These are phyloP conservation scores for Russula brevipes DNA, from an alignment of 768 basidiomycete species.

Conservation along the genomic window DNA sequence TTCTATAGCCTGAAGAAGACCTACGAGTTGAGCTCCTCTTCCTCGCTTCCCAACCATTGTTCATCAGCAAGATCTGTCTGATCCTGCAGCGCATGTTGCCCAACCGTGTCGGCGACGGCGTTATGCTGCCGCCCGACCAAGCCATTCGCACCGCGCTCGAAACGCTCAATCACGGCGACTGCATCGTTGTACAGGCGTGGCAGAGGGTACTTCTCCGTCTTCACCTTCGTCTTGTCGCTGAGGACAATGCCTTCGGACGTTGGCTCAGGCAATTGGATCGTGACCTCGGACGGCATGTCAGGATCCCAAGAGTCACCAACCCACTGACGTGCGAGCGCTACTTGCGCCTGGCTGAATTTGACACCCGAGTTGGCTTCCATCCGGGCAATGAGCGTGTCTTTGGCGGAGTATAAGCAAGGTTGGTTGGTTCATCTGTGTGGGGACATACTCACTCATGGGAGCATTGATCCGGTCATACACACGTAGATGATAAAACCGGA, in stretches of 20 bases:
- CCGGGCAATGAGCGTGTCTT: constrained; percentile 49
- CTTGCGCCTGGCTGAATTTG: constrained; percentile 79
- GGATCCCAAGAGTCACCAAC: constrained; percentile 43
- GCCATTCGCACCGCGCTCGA: constrained; percentile 58
- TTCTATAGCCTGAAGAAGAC: constrained; percentile 32
- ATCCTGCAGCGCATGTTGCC: constrained; percentile 73
- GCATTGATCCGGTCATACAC: constrained; percentile 89
- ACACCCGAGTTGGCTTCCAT: constrained; percentile 76
- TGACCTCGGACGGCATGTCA: constrained; percentile 46
- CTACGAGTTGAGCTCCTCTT: constrained; percentile 77
- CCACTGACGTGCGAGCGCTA: constrained; percentile 77
- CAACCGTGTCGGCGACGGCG: constrained; percentile 67
- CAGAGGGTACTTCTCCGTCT: constrained; percentile 59
- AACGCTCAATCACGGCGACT: constrained; percentile 56
- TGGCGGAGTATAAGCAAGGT: background rate
- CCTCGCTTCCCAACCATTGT: constrained; percentile 75
- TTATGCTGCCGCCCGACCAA: constrained; percentile 48
- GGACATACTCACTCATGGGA: constrained; percentile 45
- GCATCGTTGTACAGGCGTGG: constrained; percentile 68
- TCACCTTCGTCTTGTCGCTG: constrained; percentile 48
- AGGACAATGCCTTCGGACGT: constrained; percentile 45
- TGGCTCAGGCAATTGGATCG: constrained; percentile 52
- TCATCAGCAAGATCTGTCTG: constrained; percentile 62
- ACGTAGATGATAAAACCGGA: constrained; percentile 89
- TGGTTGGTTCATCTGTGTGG: background rate